Evolutionary conservation across 2,329 filamentous ascomycete species (phyloP), one percentile per base, ranked within the genome.

Genomic region (Claviceps sp.): DNA sequence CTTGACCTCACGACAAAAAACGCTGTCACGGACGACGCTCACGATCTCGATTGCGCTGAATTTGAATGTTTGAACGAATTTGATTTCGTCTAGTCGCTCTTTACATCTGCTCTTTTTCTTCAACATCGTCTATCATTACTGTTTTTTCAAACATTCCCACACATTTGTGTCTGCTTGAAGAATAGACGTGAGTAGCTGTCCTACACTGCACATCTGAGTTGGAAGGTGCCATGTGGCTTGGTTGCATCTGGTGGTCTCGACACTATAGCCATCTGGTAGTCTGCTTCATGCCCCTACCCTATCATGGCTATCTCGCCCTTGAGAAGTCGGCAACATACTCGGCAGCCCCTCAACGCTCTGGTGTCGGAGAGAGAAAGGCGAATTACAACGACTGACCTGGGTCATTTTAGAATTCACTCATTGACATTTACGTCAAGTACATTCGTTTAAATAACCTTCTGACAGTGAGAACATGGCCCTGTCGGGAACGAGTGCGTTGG

Each of bases 351-450:
- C 29, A 14, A 50, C 8, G 3, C 14, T n/a, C 23, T 49, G 34
- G 20, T 34, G 39, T 4, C 17, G 42, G 42, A 17, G 29, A 47
- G 3, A 8, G 2, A 26, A 26, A 17, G 11, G 4, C 14, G 3
- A 2, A 23, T 5, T 5, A 34, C 45, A 14, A n/a, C 7, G 4
- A 49, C 59, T 60, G 48, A 50, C 61, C 54, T 34, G 26, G 23
- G 23, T 16, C 11, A 13, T 17, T 13, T 1, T 36, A 65, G 61
- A 64, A 54, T 59, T 74, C 75, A 64, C 68, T 78, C 73, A 62
- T 78, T 77, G 71, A 74, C 69, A 69, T 58, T 26, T 60, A 64
- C 70, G 75, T 79, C 77, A 78, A 76, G 71, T 78, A 77, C 77
- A 77, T 69, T 80, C 77, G 70, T 76, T 79, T 79, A 59, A 59